Evolutionary conservation across 2,329 filamentous ascomycete species (phyloP), one percentile per base, ranked within the genome.

Genomic region (Xylaria sp.): DNA sequence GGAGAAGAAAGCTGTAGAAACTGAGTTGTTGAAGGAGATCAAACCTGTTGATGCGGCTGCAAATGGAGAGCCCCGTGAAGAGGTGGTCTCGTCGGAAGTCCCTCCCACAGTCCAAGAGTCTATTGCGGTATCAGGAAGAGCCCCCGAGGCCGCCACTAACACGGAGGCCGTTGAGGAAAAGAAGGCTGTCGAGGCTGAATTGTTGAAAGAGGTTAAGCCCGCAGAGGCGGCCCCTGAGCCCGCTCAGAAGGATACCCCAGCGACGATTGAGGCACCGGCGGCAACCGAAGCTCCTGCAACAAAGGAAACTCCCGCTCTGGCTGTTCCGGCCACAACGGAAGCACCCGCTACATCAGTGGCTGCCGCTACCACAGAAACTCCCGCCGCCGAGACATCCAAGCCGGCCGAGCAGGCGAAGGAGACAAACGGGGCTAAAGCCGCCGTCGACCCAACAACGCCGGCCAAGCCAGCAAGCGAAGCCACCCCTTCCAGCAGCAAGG

Each of bases 1-100:
- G 70, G 92, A 94, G 74, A 96, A 96, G 87, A 88, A 88, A 78
- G 85, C 84, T 10, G 85, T 94, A 5, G 93, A 97, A 82, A 80
- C 87, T 31, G 91, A 97, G 81, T 84, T 97, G 9, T 83, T 94
- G 57, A 70, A 88, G 72, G 87, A 92, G 79, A 85, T 90, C 69
- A 84, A 86, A 78, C 77, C 80, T 61, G 77, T 77, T 62, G 75
- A 82, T 72, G 76, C 78, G 13, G 73, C 76, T 15, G 56, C 63
- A 20, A 68, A 71, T 26, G 81, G 83, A 71, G 77, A 81, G 69
- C 79, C 79, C 6, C 80, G 77, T 23, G 79, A 85, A 71, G 79
- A 84, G 69, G 78, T 84, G 69, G 78, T 84, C 10, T 83, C 85
- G 1, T 80, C 85, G 49, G 80, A 85, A 68, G 85, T 89, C 7